Evolutionary conservation across 192 early-diverging fungal genomes (phyloP).

Genomic region (Obelidium mucronatum): DNA sequence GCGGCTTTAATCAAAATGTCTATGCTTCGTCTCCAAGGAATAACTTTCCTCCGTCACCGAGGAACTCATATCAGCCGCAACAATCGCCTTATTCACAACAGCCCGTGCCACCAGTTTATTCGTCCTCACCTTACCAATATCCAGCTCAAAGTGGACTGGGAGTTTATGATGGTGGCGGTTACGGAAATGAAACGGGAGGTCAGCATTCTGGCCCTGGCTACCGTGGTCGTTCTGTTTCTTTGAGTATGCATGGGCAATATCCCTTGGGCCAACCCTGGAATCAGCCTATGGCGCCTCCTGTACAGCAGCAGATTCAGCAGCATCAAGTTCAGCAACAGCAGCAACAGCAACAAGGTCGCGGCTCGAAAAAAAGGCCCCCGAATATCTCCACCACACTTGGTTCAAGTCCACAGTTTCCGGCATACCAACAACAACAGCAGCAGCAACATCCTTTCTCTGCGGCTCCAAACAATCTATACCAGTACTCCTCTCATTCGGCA

Average conservation of each 20-base stretch:
- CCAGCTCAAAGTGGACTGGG: background rate
- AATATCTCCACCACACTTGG: constrained; percentile 18
- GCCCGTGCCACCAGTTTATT: background rate
- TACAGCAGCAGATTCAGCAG: background rate
- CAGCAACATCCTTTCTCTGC: constrained; percentile 4
- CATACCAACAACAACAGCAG: no score
- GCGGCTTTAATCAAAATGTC: background rate
- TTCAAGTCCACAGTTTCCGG: constrained; percentile 6
- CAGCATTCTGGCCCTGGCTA: background rate
- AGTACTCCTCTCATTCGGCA: background rate
- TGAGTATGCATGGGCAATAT: constrained; percentile 16
- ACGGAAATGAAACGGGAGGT: no score
- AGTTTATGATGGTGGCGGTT: constrained; percentile 6
- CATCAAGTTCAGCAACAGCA: background rate
- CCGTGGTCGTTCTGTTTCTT: background rate
- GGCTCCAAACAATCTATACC: background rate
- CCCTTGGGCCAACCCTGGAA: constrained; percentile 31
- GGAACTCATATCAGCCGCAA: constrained; percentile 15
- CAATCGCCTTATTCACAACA: background rate
- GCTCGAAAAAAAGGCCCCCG: constrained; percentile 21
- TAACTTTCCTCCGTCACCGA: background rate
- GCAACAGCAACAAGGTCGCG: background rate
- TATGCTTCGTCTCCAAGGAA: constrained; percentile 6
- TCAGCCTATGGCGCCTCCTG: constrained; percentile 8
- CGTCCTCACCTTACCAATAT: background rate